Percentiles rank a stretch among this genome's conserved stretches.
Evolutionary conservation across 768 basidiomycete genomes (phyloP).

Genomic region (Pleurotus pulmonarius): DNA sequence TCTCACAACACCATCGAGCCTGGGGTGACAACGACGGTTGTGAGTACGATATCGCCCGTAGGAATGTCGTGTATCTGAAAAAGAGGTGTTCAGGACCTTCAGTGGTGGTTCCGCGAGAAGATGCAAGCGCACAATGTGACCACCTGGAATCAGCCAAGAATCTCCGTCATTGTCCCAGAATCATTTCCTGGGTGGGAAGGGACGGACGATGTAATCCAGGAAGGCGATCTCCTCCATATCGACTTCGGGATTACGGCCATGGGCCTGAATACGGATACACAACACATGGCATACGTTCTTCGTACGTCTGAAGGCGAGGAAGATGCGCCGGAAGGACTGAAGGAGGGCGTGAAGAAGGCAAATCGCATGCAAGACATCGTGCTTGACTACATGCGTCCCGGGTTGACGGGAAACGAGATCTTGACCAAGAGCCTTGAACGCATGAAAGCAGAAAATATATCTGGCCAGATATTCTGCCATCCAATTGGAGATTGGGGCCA

Average conservation of each 20-base stretch:
- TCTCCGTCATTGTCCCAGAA: constrained; percentile 38
- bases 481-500: constrained; percentile 58
- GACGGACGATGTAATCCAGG: constrained; percentile 34
- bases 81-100: constrained; percentile 33
- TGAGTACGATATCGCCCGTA: constrained; percentile 12
- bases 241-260: constrained; percentile 54
- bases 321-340: constrained; percentile 38
- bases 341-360: constrained; percentile 38
- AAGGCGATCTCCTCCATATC: constrained; percentile 50
- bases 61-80: too few species aligned
- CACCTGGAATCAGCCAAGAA: constrained; percentile 53
- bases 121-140: constrained; percentile 42
- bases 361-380: constrained; percentile 53
- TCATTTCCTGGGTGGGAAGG: constrained; percentile 40
- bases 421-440: constrained; percentile 34
- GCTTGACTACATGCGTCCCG: constrained; percentile 37
- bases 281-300: constrained; percentile 54
- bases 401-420: constrained; percentile 45
- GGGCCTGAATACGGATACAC: constrained; percentile 53
- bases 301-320: constrained; percentile 33
- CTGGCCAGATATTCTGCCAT: constrained; percentile 49
- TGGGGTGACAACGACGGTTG: constrained; percentile 42
- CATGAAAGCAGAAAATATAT: constrained; percentile 41
- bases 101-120: constrained; percentile 53
- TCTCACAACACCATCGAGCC: constrained; percentile 36